phyloP scores from a whole-genome alignment of 371 early-diverging fungal genomes.

The Mortierella sp. region DNA sequence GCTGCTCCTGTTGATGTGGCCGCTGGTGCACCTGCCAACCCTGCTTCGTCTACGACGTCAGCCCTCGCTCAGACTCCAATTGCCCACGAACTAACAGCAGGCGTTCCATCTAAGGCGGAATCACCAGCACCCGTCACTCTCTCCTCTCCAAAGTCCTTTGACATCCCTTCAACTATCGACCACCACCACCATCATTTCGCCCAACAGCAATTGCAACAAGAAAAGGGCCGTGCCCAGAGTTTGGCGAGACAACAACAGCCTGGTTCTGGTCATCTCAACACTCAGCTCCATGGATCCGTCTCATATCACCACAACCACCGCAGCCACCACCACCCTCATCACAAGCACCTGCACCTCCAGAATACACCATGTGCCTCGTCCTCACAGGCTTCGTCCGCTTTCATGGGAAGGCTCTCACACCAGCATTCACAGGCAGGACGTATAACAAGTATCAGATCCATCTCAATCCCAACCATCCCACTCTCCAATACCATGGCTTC shows the following conservation, averaged over 20 bases:
- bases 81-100: not conserved
- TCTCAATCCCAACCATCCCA: slow-evolving; percentile 1
- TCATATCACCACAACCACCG: not conserved
- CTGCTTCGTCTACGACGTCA: not conserved
- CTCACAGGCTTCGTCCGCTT: not conserved
- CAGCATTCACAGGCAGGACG: not conserved
- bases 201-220: slow-evolving; percentile 22
- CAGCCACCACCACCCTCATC: not conserved
- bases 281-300: not conserved
- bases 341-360: not conserved
- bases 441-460: not conserved
- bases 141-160: slow-evolving; percentile 15
- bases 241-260: not conserved
- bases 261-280: not conserved
- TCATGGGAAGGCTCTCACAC: not conserved
- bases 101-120: not conserved
- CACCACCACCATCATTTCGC: not conserved
- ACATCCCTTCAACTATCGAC: slow-evolving; percentile 22
- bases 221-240: not conserved
- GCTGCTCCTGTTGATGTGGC: not conserved
- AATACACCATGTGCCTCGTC: not conserved
- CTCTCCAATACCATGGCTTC: not conserved
- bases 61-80: not conserved
- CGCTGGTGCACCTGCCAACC: not conserved
- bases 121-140: not conserved